These are phyloP conservation scores for Spiraea crenata DNA, from an alignment of 331 rosid genomes.

Conservation along the genomic window DNA sequence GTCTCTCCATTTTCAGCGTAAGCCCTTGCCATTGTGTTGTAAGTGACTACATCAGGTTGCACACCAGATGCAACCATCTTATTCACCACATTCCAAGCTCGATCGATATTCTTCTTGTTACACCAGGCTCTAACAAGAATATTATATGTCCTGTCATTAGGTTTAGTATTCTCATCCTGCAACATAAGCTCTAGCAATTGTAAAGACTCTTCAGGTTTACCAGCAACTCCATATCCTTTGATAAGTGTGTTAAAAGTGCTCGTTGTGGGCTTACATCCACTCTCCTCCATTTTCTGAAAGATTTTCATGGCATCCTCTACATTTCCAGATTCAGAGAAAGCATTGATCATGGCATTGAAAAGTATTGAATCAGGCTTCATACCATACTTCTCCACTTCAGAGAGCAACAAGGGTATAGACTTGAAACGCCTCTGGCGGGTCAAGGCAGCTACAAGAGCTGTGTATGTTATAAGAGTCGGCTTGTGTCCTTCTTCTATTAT, in stretches of 20 bases:
- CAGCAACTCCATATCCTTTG: slow-evolving; percentile 75
- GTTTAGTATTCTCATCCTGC: slow-evolving; percentile 51
- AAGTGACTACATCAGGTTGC: slow-evolving; percentile 85
- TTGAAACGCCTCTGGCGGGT: slow-evolving; percentile 79
- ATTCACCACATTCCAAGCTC: slow-evolving; percentile 71
- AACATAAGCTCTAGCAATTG: slow-evolving; percentile 71
- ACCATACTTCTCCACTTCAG: slow-evolving; percentile 71
- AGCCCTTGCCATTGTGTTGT: slow-evolving; percentile 82
- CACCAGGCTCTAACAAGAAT: slow-evolving; percentile 88
- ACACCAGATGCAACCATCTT: slow-evolving; percentile 76
- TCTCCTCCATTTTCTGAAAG: slow-evolving; percentile 72
- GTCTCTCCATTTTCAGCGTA: slow-evolving; percentile 84
- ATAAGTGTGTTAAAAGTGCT: slow-evolving; percentile 91
- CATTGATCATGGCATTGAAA: slow-evolving; percentile 88
- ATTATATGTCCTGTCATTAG: slow-evolving; percentile 82
- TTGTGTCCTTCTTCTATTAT: slow-evolving; percentile 77
- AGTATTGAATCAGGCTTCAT: slow-evolving; percentile 82
- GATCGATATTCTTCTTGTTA: slow-evolving; percentile 53
- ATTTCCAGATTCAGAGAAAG: slow-evolving; percentile 83
- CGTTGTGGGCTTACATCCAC: slow-evolving; percentile 77
- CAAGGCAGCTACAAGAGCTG: slow-evolving; percentile 82
- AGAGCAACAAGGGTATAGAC: slow-evolving; percentile 62
- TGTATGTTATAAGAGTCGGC: slow-evolving; percentile 84
- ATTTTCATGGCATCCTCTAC: slow-evolving; percentile 65
- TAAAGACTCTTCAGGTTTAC: slow-evolving; percentile 70